phyloP scores from a whole-genome alignment of 2,329 filamentous ascomycete genomes.

The Trichothecium sympodiale region DNA sequence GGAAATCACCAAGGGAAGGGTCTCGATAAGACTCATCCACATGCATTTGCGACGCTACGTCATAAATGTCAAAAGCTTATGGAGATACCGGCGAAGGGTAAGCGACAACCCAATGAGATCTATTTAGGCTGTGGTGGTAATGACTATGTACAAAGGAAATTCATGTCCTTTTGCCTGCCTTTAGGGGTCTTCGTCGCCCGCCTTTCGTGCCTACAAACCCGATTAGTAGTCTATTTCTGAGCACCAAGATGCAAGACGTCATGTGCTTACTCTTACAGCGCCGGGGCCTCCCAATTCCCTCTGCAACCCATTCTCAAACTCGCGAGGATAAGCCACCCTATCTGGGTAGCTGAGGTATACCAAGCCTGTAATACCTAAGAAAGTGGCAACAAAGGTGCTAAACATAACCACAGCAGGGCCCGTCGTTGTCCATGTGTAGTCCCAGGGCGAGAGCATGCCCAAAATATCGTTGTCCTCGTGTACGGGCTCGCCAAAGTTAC shows the following conservation, averaged over 20 bases:
- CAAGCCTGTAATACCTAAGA: constrained; percentile 54
- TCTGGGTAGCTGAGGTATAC: constrained; percentile 65
- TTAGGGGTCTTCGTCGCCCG: constrained; percentile 43
- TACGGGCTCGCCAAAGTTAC: constrained; percentile 92
- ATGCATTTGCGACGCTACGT: no score
- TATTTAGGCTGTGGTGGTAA: not conserved
- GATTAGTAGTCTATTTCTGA: not conserved
- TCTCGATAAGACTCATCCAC: not conserved
- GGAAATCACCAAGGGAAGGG: not conserved
- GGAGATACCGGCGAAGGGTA: no score
- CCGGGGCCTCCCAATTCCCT: constrained; percentile 62
- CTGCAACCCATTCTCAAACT: constrained; percentile 63
- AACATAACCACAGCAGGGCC: constrained; percentile 60
- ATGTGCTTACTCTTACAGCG: constrained; percentile 49
- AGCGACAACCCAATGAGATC: not conserved
- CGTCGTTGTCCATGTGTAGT: constrained; percentile 73
- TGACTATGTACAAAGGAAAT: constrained; percentile 24
- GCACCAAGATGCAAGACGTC: no score
- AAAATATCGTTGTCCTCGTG: constrained; percentile 95
- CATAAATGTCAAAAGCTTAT: no score
- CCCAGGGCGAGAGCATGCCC: constrained; percentile 78
- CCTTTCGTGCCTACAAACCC: constrained; percentile 35
- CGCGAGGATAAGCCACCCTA: constrained; percentile 54
- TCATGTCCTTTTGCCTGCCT: not conserved
- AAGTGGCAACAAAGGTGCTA: constrained; percentile 51